Conservation (phyloP, 345 rosid genomes). For the Brassica carinata region DNA sequence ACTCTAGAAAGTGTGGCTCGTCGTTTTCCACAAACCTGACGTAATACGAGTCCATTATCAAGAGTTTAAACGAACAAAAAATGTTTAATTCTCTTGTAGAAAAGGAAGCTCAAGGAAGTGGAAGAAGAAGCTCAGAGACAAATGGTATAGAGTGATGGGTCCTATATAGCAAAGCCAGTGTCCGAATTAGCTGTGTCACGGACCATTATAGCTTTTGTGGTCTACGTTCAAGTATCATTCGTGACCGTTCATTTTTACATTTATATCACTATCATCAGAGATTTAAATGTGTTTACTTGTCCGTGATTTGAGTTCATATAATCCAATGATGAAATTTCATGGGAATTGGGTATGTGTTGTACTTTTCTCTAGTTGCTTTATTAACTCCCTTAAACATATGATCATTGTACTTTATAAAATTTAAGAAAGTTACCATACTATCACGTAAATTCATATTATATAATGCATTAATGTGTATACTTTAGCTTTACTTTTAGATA, state of each 20-base stretch:
- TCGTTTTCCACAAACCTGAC: constrained; percentile 30
- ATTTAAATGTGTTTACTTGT: not conserved
- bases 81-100: not conserved
- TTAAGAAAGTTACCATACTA: not conserved
- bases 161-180: constrained; percentile 18
- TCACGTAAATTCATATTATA: not conserved
- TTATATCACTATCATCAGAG: not conserved
- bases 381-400: not conserved
- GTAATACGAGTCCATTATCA: constrained; percentile 39
- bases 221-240: not conserved
- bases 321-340: not conserved
- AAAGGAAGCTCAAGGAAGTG: not conserved
- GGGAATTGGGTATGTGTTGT: not conserved
- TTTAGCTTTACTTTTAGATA: not conserved
- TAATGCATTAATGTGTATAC: not conserved
- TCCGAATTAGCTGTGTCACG: constrained; percentile 34
- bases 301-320: not conserved
- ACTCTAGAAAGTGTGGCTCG: constrained; percentile 69
- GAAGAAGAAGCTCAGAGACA: not conserved
- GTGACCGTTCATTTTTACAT: constrained; percentile 5
- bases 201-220: constrained; percentile 19
- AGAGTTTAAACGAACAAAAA: not conserved
- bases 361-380: not conserved
- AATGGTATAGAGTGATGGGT: not conserved
- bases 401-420: not conserved